Conservation (phyloP, 306 rosid genomes). For the Argentina anserina region DNA sequence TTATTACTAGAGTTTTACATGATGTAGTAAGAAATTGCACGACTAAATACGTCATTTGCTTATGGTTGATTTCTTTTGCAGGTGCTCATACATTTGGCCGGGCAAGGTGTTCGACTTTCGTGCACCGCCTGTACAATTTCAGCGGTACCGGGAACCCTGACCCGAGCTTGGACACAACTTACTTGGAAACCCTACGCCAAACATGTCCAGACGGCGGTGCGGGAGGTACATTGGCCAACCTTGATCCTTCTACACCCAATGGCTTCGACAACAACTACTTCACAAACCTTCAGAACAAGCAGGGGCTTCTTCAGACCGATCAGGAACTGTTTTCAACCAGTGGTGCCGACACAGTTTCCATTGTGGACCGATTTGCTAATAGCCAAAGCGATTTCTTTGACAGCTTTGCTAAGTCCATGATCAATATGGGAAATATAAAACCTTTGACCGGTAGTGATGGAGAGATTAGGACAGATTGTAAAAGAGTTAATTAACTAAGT, state of each 20-base stretch:
- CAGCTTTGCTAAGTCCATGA: conserved; percentile 40
- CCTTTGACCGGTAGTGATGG: conserved; percentile 37
- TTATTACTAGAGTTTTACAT: neutral
- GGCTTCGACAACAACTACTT: conserved; percentile 42
- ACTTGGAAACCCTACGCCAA: conserved; percentile 28
- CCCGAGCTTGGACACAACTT: conserved; percentile 22
- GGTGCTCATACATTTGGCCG: conserved; percentile 52
- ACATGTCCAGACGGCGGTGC: conserved; percentile 30
- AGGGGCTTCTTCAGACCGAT: conserved; percentile 41
- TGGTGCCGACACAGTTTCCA: conserved; percentile 24
- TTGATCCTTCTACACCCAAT: conserved; percentile 35
- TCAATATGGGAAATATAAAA: conserved; percentile 36
- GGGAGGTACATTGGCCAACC: conserved; percentile 3
- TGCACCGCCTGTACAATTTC: conserved; percentile 27
- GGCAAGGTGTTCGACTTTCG: conserved; percentile 24
- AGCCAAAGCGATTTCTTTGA: conserved; percentile 30
- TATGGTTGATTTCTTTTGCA: neutral
- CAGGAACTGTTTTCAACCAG: conserved; percentile 35
- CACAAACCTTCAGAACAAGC: conserved; percentile 33
- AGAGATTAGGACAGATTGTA: conserved; percentile 40
- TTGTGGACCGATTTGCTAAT: conserved; percentile 33
- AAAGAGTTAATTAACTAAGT: conserved; percentile 33
- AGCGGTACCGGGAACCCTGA: conserved; percentile 21
- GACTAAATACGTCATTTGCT: neutral
- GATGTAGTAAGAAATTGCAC: neutral